Conservation (phyloP, 352 stramenopile species). For the Phytopythium boreale region DNA sequence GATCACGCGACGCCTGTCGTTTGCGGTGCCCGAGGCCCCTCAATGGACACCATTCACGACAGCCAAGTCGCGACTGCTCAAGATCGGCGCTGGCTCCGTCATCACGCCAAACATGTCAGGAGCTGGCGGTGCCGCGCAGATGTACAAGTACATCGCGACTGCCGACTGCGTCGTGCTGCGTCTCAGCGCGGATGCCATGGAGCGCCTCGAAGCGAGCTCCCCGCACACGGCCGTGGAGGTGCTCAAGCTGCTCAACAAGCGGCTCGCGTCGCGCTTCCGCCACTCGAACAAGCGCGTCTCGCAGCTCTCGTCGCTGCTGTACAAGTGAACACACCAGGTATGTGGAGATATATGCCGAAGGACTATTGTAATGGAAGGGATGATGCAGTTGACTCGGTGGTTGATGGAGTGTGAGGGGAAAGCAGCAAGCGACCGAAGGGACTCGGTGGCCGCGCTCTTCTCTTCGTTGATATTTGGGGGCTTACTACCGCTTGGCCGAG, state of each 20-base stretch:
- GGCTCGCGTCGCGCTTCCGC: conserved; percentile 57
- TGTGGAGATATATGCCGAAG: no score
- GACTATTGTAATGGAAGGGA: background rate
- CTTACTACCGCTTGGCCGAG: background rate
- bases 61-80: conserved; percentile 53
- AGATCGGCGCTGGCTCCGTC: conserved; percentile 73
- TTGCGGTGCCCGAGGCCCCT: conserved; percentile 39
- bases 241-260: conserved; percentile 64
- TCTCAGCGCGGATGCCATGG: conserved; percentile 52
- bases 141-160: conserved; percentile 65
- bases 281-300: conserved; percentile 74
- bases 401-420: background rate
- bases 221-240: conserved; percentile 73
- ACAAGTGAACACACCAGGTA: conserved; percentile 44
- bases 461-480: background rate
- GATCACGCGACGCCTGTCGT: conserved; percentile 16
- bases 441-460: background rate
- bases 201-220: conserved; percentile 46
- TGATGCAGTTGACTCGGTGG: background rate
- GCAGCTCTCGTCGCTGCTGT: conserved; percentile 74
- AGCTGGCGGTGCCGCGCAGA: conserved; percentile 17
- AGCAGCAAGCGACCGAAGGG: background rate
- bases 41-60: conserved; percentile 71
- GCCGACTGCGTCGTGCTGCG: conserved; percentile 64
- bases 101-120: conserved; percentile 54